phyloP scores from a whole-genome alignment of 2,329 filamentous ascomycete genomes.

The Alternaria solani region DNA sequence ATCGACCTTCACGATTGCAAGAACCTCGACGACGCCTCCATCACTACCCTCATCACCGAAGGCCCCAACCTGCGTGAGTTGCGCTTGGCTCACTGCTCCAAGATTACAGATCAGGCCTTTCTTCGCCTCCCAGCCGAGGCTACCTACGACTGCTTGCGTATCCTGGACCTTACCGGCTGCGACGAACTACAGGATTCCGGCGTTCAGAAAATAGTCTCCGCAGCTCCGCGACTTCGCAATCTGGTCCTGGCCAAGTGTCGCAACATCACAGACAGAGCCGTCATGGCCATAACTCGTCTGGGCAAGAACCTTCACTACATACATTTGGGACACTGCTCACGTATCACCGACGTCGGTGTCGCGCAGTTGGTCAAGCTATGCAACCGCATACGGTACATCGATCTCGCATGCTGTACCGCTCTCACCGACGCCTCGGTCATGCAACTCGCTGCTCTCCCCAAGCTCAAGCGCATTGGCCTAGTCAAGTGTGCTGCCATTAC shows the following conservation, averaged over 20 bases:
- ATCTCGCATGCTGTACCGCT: constrained; percentile 91
- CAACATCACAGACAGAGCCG: constrained; percentile 87
- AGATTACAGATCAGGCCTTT: constrained; percentile 89
- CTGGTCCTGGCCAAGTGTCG: constrained; percentile 94
- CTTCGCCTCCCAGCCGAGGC: constrained; percentile 73
- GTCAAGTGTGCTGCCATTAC: constrained; percentile 95
- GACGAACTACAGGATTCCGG: constrained; percentile 82
- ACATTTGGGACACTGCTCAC: constrained; percentile 89
- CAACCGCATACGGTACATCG: constrained; percentile 96
- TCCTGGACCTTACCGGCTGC: constrained; percentile 92
- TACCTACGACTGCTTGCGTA: constrained; percentile 86
- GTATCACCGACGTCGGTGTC: constrained; percentile 90
- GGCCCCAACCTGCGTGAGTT: constrained; percentile 89
- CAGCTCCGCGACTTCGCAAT: constrained; percentile 88
- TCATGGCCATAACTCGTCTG: constrained; percentile 84
- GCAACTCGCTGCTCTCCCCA: constrained; percentile 84
- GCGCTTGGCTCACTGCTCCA: constrained; percentile 82
- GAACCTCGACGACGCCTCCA: constrained; percentile 80
- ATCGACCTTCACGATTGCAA: constrained; percentile 92
- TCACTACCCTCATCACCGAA: constrained; percentile 80
- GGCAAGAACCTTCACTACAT: constrained; percentile 98
- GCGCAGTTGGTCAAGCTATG: constrained; percentile 83
- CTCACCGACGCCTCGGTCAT: constrained; percentile 88
- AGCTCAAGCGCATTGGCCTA: constrained; percentile 90
- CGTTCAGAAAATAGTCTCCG: constrained; percentile 85